Conservation (phyloP, 495 filamentous ascomycete species). For the Trichoderma asperelloides region DNA sequence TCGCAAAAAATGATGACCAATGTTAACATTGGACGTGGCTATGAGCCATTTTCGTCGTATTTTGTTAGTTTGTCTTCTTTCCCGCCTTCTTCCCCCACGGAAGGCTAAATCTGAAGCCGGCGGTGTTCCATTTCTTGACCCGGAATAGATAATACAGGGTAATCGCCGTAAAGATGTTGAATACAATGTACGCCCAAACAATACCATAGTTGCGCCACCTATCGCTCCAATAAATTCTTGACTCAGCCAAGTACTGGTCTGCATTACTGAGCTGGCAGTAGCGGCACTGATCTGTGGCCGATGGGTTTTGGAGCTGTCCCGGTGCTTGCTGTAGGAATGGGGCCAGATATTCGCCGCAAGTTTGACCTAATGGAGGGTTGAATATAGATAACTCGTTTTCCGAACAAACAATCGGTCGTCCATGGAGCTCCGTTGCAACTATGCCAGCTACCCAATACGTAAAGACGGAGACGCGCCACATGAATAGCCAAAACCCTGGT, state of each 20-base stretch:
- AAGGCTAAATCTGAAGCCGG: neutral
- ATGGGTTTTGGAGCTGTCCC: slow-evolving; percentile 38
- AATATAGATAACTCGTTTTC: slow-evolving; percentile 43
- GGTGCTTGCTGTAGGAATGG: slow-evolving; percentile 17
- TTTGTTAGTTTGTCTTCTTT: neutral
- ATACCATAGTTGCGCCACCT: slow-evolving; percentile 48
- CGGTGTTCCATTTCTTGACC: slow-evolving; percentile 18
- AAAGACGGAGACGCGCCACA: slow-evolving; percentile 60
- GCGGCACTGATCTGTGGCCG: slow-evolving; percentile 30
- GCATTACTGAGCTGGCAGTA: slow-evolving; percentile 39
- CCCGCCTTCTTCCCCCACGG: neutral
- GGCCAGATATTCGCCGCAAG: slow-evolving; percentile 20
- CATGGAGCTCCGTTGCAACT: slow-evolving; percentile 44
- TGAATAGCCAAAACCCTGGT: slow-evolving; percentile 65
- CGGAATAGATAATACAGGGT: slow-evolving; percentile 44
- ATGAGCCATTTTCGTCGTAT: neutral
- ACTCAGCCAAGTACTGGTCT: slow-evolving; percentile 37
- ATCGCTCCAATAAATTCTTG: slow-evolving; percentile 37
- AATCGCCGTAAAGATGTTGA: slow-evolving; percentile 43
- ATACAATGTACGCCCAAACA: slow-evolving; percentile 44
- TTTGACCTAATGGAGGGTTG: slow-evolving; percentile 32
- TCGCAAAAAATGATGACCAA: neutral
- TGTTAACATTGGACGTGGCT: too few relatives aligned
- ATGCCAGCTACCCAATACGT: slow-evolving; percentile 53
- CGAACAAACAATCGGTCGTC: slow-evolving; percentile 42